Evolutionary conservation across 345 rosid species (phyloP).

Genomic region (Boechera stricta): DNA sequence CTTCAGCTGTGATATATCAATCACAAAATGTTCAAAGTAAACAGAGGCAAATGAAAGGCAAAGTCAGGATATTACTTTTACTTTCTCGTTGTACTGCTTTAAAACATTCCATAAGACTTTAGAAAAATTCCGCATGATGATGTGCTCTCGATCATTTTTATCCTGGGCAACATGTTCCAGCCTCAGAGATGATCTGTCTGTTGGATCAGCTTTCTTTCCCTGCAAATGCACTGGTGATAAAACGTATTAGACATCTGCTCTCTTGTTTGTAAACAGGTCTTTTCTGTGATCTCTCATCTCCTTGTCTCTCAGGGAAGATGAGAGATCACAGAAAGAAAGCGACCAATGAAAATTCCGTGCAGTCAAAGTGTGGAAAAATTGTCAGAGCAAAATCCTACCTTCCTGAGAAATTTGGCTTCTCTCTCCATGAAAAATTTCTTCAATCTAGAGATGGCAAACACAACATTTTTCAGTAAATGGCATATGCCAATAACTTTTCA

Average conservation of each 20-base stretch:
- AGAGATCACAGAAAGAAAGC: not conserved
- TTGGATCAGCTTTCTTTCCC: slow-evolving; percentile 36
- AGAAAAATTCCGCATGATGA: slow-evolving; percentile 67
- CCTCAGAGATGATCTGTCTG: slow-evolving; percentile 24
- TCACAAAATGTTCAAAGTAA: slow-evolving; percentile 23
- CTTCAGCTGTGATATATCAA: slow-evolving; percentile 5
- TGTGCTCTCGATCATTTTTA: slow-evolving; percentile 55
- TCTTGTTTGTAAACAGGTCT: not conserved
- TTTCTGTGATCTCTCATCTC: slow-evolving; percentile 3
- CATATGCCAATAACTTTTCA: slow-evolving; percentile 5
- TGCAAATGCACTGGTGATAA: slow-evolving; percentile 39
- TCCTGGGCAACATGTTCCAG: slow-evolving; percentile 38
- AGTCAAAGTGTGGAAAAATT: slow-evolving; percentile 11
- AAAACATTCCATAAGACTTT: slow-evolving; percentile 78
- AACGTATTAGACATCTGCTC: slow-evolving; percentile 23
- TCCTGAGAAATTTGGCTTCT: slow-evolving; percentile 42
- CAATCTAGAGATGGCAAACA: slow-evolving; percentile 49
- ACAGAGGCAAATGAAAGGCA: not conserved
- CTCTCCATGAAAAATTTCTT: slow-evolving; percentile 40
- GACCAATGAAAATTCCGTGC: not conserved
- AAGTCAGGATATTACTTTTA: slow-evolving; percentile 55
- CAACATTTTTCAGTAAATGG: slow-evolving; percentile 6
- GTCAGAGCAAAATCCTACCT: slow-evolving; percentile 43
- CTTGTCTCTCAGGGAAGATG: not conserved
- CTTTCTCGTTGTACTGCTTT: slow-evolving; percentile 73